A percentile compares a stretch with the other conserved stretches of the same genome.
phyloP scores from a whole-genome alignment of 768 basidiomycete genomes.

The Clitopilus passeckerianus region DNA sequence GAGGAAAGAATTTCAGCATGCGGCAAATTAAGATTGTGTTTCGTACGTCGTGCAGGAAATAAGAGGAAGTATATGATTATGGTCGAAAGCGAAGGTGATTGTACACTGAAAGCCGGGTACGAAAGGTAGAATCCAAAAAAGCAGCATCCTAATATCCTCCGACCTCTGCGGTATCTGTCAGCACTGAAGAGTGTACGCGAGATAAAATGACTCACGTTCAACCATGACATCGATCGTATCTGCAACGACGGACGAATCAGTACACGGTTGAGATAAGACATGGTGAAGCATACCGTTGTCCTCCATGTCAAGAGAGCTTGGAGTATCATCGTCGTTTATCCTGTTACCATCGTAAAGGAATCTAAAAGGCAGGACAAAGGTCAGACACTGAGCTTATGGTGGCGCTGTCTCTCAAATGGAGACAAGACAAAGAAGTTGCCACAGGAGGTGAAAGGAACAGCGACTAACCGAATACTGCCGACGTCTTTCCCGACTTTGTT shows the following conservation, averaged over 20 bases:
- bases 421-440: background rate
- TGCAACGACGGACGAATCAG: constrained; percentile 16
- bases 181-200: background rate
- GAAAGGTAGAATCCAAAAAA: background rate
- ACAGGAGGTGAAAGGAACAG: constrained; percentile 1
- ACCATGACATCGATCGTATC: constrained; percentile 98
- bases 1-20: constrained; percentile 46
- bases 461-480: constrained; percentile 73
- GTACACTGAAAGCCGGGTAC: background rate
- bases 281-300: constrained; percentile 59
- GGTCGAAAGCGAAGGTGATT: background rate
- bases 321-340: constrained; percentile 89
- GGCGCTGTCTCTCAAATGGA: background rate
- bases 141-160: background rate
- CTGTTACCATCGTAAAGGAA: constrained; percentile 88
- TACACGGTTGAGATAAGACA: background rate
- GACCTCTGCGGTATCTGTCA: background rate
- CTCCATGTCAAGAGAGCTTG: constrained; percentile 80
- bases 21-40: constrained; percentile 20
- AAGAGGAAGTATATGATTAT: background rate
- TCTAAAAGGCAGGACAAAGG: constrained; percentile 32
- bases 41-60: background rate
- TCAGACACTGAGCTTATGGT: background rate
- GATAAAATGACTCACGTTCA: constrained; percentile 65
- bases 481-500: constrained; percentile 91